Evolutionary conservation across 768 basidiomycete species (phyloP).

Genomic region (Dioszegia hungarica): DNA sequence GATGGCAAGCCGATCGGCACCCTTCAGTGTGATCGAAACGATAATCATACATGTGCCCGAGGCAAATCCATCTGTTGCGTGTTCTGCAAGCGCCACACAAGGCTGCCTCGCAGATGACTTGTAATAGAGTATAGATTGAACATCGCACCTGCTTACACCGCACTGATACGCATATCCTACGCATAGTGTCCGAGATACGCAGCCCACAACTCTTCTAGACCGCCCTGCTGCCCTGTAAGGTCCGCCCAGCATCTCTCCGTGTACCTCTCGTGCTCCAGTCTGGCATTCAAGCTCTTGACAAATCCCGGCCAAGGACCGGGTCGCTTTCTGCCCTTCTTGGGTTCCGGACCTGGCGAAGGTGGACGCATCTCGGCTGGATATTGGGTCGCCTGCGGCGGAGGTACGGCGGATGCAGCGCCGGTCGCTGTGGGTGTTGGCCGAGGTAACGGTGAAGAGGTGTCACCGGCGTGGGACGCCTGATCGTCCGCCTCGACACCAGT

Average conservation of each 20-base stretch:
- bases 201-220: constrained; percentile 25
- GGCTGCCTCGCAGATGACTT: too few relatives aligned
- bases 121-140: too few relatives aligned
- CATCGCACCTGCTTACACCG: too few relatives aligned
- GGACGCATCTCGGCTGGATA: constrained; percentile 4
- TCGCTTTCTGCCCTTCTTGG: neutral
- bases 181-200: constrained; percentile 29
- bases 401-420: neutral
- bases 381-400: constrained; percentile 9
- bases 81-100: too few relatives aligned
- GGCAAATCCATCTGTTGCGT: too few relatives aligned
- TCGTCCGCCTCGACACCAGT: neutral
- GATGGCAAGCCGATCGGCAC: too few relatives aligned
- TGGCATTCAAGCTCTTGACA: constrained; percentile 18
- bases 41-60: too few relatives aligned
- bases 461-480: neutral
- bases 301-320: constrained; percentile 25
- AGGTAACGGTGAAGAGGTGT: neutral
- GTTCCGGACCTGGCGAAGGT: neutral
- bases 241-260: constrained; percentile 29
- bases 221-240: constrained; percentile 19
- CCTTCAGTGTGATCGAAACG: too few relatives aligned
- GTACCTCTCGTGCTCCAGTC: constrained; percentile 26
- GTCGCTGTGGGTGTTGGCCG: neutral
- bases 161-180: too few relatives aligned